phyloP scores from a whole-genome alignment of 164 flowering plant genomes.

The Vitis amurensis region DNA sequence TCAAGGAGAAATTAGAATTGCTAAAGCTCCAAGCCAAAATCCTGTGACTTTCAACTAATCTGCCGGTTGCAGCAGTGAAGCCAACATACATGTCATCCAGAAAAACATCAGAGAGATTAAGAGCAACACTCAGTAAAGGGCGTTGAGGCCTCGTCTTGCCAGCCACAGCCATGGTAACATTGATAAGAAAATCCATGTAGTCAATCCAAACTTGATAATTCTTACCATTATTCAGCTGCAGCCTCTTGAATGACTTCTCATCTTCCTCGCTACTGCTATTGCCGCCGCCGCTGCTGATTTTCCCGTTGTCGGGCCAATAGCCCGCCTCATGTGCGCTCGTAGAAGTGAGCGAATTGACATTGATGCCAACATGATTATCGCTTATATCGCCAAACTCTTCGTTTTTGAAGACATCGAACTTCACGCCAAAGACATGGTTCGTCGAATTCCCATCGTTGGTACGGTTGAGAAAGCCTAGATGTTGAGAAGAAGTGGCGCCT shows the following conservation, averaged over 20 bases:
- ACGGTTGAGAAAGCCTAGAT: constrained; percentile 48
- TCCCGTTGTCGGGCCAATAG: constrained; percentile 31
- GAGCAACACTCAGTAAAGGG: constrained; percentile 21
- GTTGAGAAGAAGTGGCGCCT: constrained; percentile 39
- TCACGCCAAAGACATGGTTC: constrained; percentile 60
- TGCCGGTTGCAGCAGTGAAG: constrained; percentile 40
- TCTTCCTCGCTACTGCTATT: neutral
- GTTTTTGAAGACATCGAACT: constrained; percentile 60
- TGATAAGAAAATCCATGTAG: constrained; percentile 17
- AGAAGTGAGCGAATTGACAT: constrained; percentile 54
- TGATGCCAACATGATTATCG: constrained; percentile 61
- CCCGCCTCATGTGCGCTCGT: constrained; percentile 38
- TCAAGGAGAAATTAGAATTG: constrained; percentile 36
- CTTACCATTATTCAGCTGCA: constrained; percentile 28
- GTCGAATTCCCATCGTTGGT: constrained; percentile 31
- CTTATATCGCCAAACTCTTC: constrained; percentile 49
- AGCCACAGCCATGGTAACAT: constrained; percentile 39
- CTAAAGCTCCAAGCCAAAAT: constrained; percentile 54
- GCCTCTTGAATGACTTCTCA: constrained; percentile 11
- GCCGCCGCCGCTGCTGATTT: too few relatives aligned
- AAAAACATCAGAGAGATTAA: constrained; percentile 34
- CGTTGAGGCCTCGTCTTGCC: constrained; percentile 31
- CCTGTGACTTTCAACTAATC: constrained; percentile 31
- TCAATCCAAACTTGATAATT: constrained; percentile 55
- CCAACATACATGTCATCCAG: constrained; percentile 48